These are phyloP conservation scores for Blastocystis sp. DNA, from an alignment of 352 stramenopile species.

Conservation along the genomic window DNA sequence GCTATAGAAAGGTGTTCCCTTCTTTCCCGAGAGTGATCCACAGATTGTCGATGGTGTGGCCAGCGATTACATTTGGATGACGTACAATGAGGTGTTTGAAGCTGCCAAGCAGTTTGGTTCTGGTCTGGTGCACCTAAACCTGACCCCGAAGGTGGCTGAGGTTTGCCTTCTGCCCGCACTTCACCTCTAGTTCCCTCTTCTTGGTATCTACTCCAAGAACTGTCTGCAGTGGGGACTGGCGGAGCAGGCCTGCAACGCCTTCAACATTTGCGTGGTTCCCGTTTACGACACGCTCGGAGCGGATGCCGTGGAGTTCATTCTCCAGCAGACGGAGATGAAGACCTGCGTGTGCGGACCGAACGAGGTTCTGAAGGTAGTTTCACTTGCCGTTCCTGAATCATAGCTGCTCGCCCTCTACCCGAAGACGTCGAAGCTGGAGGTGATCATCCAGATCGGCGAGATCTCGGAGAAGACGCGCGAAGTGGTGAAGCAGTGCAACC, in stretches of 20 bases:
- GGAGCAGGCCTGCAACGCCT: slow-evolving; percentile 83
- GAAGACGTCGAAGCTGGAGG: slow-evolving; percentile 71
- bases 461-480: slow-evolving; percentile 73
- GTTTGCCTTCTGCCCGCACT: neutral
- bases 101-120: slow-evolving; percentile 14
- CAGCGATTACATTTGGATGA: slow-evolving; percentile 14
- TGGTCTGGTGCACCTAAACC: slow-evolving; percentile 34
- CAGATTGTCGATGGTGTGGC: slow-evolving; percentile 31
- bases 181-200: slow-evolving; percentile 74
- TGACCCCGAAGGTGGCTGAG: slow-evolving; percentile 1
- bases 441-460: slow-evolving; percentile 76
- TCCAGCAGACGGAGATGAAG: slow-evolving; percentile 78
- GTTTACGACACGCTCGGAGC: slow-evolving; percentile 84
- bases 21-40: neutral
- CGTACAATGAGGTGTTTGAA: slow-evolving; percentile 54
- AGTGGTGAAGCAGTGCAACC: slow-evolving; percentile 73
- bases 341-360: slow-evolving; percentile 75
- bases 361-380: slow-evolving; percentile 71
- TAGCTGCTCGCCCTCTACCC: slow-evolving; percentile 73
- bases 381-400: neutral
- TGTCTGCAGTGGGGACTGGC: slow-evolving; percentile 89
- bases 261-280: slow-evolving; percentile 78
- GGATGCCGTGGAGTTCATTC: slow-evolving; percentile 79
- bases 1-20: neutral
- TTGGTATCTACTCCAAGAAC: slow-evolving; percentile 94